Percentiles rank a stretch among this genome's conserved stretches.
phyloP scores from a whole-genome alignment of 1,139 yeast genomes.

The Meyerozyma smithsonii region DNA sequence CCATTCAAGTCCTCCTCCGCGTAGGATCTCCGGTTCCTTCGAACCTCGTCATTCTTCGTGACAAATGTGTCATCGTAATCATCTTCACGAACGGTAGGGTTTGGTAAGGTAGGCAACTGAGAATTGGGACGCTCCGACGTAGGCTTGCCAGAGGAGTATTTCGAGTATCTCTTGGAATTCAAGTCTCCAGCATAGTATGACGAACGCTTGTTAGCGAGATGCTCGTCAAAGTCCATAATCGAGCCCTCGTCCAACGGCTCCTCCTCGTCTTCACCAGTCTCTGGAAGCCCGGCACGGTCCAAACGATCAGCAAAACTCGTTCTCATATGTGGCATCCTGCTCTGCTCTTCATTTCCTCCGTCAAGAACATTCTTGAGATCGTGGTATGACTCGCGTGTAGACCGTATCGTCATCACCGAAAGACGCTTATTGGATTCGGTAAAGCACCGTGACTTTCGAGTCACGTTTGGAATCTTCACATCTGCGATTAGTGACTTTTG shows the following conservation, averaged over 20 bases:
- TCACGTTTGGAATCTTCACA: constrained; percentile 63
- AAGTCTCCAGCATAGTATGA: constrained; percentile 29
- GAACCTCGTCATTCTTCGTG: constrained; percentile 26
- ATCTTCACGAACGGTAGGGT: constrained; percentile 10
- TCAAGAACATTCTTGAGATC: constrained; percentile 55
- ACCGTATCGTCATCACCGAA: constrained; percentile 64
- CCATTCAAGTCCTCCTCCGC: background rate
- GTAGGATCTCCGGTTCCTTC: constrained; percentile 12
- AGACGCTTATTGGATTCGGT: constrained; percentile 61
- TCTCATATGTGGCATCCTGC: constrained; percentile 28
- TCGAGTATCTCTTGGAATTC: constrained; percentile 16
- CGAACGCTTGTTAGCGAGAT: constrained; percentile 35
- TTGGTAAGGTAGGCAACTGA: constrained; percentile 31
- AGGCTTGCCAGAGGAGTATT: constrained; percentile 19
- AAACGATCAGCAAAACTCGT: constrained; percentile 44
- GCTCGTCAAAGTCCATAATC: constrained; percentile 41
- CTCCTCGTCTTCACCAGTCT: constrained; percentile 24
- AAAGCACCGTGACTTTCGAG: constrained; percentile 62
- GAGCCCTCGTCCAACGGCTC: constrained; percentile 36
- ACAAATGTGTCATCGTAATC: constrained; percentile 33
- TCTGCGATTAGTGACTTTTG: constrained; percentile 47
- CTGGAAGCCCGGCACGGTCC: constrained; percentile 32
- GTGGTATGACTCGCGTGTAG: constrained; percentile 61
- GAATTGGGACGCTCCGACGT: constrained; percentile 26
- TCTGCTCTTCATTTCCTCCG: constrained; percentile 24